phyloP scores from a whole-genome alignment of 805 yeast species.

The Candida germanica region DNA sequence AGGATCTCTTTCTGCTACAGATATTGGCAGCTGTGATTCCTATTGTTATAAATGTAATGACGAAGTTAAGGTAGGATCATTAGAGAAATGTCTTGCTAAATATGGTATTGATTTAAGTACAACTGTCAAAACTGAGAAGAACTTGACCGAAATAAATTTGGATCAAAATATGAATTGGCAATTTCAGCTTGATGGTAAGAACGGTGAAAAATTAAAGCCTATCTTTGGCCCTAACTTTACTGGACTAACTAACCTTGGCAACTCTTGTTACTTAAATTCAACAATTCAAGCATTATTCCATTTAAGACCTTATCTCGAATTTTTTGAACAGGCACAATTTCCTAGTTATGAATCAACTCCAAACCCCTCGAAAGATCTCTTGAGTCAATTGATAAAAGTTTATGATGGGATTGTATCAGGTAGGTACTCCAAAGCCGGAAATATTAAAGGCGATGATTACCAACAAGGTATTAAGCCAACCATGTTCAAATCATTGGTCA shows the following conservation, averaged over 20 bases:
- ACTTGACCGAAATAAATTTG: constrained; percentile 81
- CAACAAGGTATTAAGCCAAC: constrained; percentile 78
- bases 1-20: constrained; percentile 78
- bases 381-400: constrained; percentile 74
- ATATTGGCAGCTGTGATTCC: constrained; percentile 61
- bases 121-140: constrained; percentile 76
- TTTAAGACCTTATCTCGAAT: constrained; percentile 33
- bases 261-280: constrained; percentile 86
- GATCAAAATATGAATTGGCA: constrained; percentile 95
- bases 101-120: constrained; percentile 64
- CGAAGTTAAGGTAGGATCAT: constrained; percentile 72
- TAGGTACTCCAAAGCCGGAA: constrained; percentile 61
- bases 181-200: constrained; percentile 70
- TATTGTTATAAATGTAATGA: constrained; percentile 89
- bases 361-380: constrained; percentile 62
- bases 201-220: constrained; percentile 63
- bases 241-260: constrained; percentile 88
- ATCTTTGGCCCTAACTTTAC: constrained; percentile 75
- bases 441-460: constrained; percentile 44
- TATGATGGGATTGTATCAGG: constrained; percentile 79
- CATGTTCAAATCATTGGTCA: constrained; percentile 72
- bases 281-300: constrained; percentile 70
- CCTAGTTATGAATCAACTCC: constrained; percentile 19
- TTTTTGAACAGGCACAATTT: constrained; percentile 34
- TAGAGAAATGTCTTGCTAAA: constrained; percentile 45